phyloP scores from a whole-genome alignment of 2,329 filamentous ascomycete species.

The Trichoderma polysporum region DNA sequence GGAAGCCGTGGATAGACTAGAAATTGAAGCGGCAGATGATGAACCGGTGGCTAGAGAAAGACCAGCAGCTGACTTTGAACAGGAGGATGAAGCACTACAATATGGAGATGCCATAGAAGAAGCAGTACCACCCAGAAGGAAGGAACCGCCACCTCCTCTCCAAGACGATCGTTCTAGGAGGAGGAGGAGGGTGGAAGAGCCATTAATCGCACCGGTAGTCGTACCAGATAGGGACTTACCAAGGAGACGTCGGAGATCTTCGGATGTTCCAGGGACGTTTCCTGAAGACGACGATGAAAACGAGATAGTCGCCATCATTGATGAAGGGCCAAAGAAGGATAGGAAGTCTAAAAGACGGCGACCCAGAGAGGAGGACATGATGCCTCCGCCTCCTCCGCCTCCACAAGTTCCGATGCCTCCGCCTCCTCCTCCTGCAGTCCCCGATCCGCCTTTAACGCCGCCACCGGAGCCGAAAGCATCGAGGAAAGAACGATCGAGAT shows the following conservation, averaged over 20 bases:
- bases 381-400: constrained; percentile 34
- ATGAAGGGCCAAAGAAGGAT: constrained; percentile 45
- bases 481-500: constrained; percentile 75
- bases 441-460: constrained; percentile 50
- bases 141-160: background rate
- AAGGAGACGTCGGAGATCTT: constrained; percentile 32
- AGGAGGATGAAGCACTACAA: constrained; percentile 31
- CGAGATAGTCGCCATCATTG: constrained; percentile 52
- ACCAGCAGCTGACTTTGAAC: constrained; percentile 14
- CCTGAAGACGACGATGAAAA: constrained; percentile 53
- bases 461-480: constrained; percentile 57
- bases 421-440: constrained; percentile 43
- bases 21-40: constrained; percentile 23
- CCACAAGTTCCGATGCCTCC: constrained; percentile 27
- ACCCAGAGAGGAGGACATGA: constrained; percentile 13
- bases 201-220: background rate
- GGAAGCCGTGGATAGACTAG: constrained; percentile 16
- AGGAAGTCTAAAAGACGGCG: constrained; percentile 40
- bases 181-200: background rate
- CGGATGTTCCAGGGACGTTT: constrained; percentile 53
- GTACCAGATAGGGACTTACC: constrained; percentile 24
- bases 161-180: constrained; percentile 4
- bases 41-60: constrained; percentile 30
- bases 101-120: constrained; percentile 3
- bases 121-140: background rate